Conservation (phyloP, 2,329 filamentous ascomycete genomes). For the Fusarium sp. region DNA sequence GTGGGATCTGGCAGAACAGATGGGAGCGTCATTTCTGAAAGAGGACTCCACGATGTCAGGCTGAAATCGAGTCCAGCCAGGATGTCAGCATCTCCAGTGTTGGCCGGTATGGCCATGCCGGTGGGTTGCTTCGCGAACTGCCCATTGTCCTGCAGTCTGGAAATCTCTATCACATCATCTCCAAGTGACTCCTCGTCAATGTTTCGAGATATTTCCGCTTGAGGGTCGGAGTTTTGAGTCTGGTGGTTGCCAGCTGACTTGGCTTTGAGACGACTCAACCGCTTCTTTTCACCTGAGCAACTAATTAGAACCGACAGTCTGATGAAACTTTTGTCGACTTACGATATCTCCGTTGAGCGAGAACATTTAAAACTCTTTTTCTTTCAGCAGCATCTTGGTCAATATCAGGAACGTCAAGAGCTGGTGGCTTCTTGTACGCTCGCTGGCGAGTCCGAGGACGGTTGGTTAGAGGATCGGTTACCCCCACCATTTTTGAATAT, state of each 20-base stretch:
- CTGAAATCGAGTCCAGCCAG: slow-evolving; percentile 42
- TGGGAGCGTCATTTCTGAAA: slow-evolving; percentile 33
- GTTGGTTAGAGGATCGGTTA: slow-evolving; percentile 7
- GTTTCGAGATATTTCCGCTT: background rate
- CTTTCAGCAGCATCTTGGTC: slow-evolving; percentile 65
- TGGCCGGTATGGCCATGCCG: slow-evolving; percentile 7
- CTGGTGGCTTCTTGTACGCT: slow-evolving; percentile 55
- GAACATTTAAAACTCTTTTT: slow-evolving; percentile 65
- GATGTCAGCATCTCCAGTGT: slow-evolving; percentile 24
- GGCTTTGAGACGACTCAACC: slow-evolving; percentile 47
- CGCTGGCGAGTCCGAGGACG: slow-evolving; percentile 56
- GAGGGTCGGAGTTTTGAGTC: slow-evolving; percentile 4
- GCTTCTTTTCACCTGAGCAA: slow-evolving; percentile 51
- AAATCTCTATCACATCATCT: slow-evolving; percentile 18
- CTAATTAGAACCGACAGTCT: slow-evolving; percentile 5
- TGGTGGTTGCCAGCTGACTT: slow-evolving; percentile 21
- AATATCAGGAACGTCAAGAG: slow-evolving; percentile 60
- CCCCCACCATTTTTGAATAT: slow-evolving; percentile 20
- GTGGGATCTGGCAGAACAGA: slow-evolving; percentile 33
- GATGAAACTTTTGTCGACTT: slow-evolving; percentile 7
- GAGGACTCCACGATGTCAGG: slow-evolving; percentile 43
- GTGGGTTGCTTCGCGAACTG: slow-evolving; percentile 1
- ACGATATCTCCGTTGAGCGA: slow-evolving; percentile 68
- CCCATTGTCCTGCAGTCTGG: background rate
- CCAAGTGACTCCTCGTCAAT: slow-evolving; percentile 10